Conservation (phyloP, 2,329 filamentous ascomycete genomes). For the Aspergillus sp. region DNA sequence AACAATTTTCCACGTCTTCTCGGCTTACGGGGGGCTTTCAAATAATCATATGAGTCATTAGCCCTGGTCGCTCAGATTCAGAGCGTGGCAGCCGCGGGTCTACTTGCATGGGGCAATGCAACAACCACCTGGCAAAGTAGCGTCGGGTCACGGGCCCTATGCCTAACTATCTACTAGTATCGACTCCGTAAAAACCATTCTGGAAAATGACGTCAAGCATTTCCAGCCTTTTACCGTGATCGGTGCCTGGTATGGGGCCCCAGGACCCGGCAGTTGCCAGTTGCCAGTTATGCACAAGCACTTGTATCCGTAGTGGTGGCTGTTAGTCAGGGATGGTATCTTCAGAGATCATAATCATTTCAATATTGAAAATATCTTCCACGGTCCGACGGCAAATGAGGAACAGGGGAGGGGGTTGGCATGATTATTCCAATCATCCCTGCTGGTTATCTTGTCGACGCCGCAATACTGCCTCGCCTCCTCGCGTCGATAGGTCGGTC, state of each 20-base stretch:
- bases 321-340: no score
- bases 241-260: not conserved
- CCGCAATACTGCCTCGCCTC: constrained; percentile 14
- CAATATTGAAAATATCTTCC: no score
- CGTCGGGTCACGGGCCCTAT: not conserved
- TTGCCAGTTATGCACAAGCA: no score
- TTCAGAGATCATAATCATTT: not conserved
- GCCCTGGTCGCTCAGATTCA: not conserved
- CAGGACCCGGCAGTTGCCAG: no score
- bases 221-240: not conserved
- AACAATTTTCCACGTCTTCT: not conserved
- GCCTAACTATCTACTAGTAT: not conserved
- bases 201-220: not conserved
- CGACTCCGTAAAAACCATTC: not conserved
- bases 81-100: not conserved
- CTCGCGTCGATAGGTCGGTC: constrained; percentile 12
- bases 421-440: constrained; percentile 4
- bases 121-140: not conserved
- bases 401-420: constrained; percentile 8
- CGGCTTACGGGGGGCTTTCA: not conserved
- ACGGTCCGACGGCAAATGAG: not conserved
- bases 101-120: not conserved
- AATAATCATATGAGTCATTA: not conserved
- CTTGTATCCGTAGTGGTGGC: no score
- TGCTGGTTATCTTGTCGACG: constrained; percentile 6